Evolutionary conservation across 306 rosid genomes (phyloP), one percentile per base, ranked within the genome.

Genomic region (Betula pendula): DNA sequence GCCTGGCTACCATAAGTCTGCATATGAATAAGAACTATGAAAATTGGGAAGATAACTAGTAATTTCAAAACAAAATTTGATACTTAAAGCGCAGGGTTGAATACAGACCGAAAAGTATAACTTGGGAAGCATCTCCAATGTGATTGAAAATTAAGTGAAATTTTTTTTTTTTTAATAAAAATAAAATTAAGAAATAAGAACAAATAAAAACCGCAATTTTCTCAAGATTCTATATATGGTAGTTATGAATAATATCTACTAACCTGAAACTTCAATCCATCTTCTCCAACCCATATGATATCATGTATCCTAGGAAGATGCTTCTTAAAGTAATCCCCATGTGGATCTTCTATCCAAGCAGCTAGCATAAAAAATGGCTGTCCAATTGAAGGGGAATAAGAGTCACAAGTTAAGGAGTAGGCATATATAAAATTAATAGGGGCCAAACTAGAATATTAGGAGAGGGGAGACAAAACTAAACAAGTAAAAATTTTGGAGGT

Each of bases 341-440:
- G 70, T 1, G 89, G 87, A 65, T 86, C 87, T 16, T 86, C 87
- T 2, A 56, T 72, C 89, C 89, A 86, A 19, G 82, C 58, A 60
- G 84, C 80, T 45, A 86, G 84, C 76, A 75, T 81, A 76, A 49
- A 80, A 22, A 83, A 40, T 12, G 83, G 75, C 89, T 81, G 68
- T 50, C n/a, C 19, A 70, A 71, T 22, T 16, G 12, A 66, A 66
- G 25, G 15, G 20, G 48, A 49, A 29, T 63, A 2, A 31, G 5
- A 35, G 40, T 35, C 40, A 3, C 40, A 35, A 35, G 40, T 35
- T 35, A 3, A 35, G 11, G 45, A 6, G 42, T 65, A 17, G 45
- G 16, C 14, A 33, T 65, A 8, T 19, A 35, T 65, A 6, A n/a
- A n/a, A n/a, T n/a, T n/a, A n/a, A n/a, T n/a, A n/a, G n/a, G n/a